These are phyloP conservation scores for Tricholoma saponaceum DNA, from an alignment of 768 basidiomycete species.

Conservation along the genomic window DNA sequence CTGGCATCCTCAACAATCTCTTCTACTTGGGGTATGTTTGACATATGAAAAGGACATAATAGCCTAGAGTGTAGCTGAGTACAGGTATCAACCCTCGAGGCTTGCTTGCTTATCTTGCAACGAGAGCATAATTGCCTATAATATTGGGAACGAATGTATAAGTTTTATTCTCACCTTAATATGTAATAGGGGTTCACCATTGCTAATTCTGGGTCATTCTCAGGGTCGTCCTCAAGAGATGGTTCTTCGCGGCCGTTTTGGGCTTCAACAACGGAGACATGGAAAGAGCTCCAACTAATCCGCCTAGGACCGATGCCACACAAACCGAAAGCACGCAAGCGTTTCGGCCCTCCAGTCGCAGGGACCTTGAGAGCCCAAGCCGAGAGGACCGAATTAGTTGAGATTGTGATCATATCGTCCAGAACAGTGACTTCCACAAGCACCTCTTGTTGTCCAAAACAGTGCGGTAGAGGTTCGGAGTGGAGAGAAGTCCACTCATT, in stretches of 20 bases:
- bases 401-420: neutral
- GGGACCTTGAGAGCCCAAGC: neutral
- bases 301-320: neutral
- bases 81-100: no score
- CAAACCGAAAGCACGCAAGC: neutral
- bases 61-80: no score
- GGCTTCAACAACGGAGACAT: neutral
- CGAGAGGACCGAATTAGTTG: neutral
- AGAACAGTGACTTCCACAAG: neutral
- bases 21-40: no score
- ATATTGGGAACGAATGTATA: no score
- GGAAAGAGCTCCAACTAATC: neutral
- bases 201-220: no score
- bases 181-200: no score
- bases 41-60: no score
- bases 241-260: neutral
- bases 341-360: neutral
- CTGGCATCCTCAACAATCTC: no score
- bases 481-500: neutral
- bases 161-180: no score
- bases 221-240: no score
- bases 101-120: no score
- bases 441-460: neutral
- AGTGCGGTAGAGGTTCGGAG: neutral
- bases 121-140: no score